phyloP scores from a whole-genome alignment of 2,329 filamentous ascomycete genomes.

The Sporothrix pseudoabietina region DNA sequence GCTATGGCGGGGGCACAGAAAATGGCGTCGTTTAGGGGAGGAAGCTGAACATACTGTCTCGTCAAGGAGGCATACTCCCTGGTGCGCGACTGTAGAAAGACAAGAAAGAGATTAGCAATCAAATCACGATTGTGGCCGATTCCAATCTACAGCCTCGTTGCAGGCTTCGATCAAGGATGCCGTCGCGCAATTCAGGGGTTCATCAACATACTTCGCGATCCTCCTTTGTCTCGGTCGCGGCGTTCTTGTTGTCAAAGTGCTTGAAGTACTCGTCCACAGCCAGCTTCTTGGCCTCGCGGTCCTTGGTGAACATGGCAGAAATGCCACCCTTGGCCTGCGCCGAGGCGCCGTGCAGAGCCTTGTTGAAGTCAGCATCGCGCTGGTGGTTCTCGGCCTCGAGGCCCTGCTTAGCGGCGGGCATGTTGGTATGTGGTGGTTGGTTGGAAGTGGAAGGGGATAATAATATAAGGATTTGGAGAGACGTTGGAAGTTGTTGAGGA shows the following conservation, averaged over 20 bases:
- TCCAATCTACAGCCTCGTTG: not conserved
- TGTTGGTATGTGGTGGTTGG: not conserved
- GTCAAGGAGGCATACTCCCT: slow-evolving; percentile 92
- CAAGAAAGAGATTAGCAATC: slow-evolving; percentile 7
- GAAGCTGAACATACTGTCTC: slow-evolving; percentile 64
- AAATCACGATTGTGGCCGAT: not conserved
- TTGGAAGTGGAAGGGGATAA: no score
- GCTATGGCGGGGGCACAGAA: no score
- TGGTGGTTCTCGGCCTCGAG: slow-evolving; percentile 82
- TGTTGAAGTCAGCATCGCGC: slow-evolving; percentile 89
- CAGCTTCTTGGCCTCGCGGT: slow-evolving; percentile 56
- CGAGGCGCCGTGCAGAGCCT: slow-evolving; percentile 77
- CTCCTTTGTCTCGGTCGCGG: slow-evolving; percentile 76
- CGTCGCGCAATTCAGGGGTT: not conserved
- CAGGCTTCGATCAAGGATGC: not conserved
- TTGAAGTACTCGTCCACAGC: slow-evolving; percentile 84
- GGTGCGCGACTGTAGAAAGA: slow-evolving; percentile 63
- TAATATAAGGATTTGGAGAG: not conserved
- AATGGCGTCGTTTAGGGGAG: not conserved
- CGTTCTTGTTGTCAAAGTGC: slow-evolving; percentile 78
- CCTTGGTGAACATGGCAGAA: slow-evolving; percentile 82
- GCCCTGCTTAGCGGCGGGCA: slow-evolving; percentile 32
- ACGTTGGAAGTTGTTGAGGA: not conserved
- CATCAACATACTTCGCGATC: slow-evolving; percentile 68
- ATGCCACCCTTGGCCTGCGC: slow-evolving; percentile 72